A percentile compares a stretch with the other conserved stretches of the same genome.
phyloP scores from a whole-genome alignment of 495 filamentous ascomycete species.

The Cenococcum geophilum region DNA sequence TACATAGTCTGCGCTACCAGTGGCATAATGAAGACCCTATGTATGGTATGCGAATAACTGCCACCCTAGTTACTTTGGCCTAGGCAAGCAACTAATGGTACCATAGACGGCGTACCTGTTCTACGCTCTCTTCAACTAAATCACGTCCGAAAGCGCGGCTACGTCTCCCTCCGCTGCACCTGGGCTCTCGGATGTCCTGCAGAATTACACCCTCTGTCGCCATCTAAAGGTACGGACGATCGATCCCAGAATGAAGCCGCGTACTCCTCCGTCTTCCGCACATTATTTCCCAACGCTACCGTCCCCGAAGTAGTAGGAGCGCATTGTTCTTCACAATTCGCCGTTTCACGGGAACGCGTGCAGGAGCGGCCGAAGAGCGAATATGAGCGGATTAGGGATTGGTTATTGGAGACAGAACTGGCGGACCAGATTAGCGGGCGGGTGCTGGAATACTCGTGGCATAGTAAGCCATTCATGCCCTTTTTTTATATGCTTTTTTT shows the following conservation, averaged over 20 bases:
- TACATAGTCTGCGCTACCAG: constrained; percentile 55
- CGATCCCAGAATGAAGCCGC: constrained; percentile 25
- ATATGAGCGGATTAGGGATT: constrained; percentile 22
- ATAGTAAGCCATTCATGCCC: constrained; percentile 3
- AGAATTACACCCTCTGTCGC: constrained; percentile 23
- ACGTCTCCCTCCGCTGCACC: constrained; percentile 26
- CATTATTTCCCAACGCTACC: constrained; percentile 15
- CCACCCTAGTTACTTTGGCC: not conserved
- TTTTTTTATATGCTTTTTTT: not conserved
- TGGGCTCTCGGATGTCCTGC: constrained; percentile 31
- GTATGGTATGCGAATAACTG: constrained; percentile 14
- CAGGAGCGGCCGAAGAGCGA: constrained; percentile 12
- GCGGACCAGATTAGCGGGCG: constrained; percentile 25
- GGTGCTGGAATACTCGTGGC: constrained; percentile 30
- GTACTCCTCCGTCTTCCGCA: constrained; percentile 18
- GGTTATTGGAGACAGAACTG: constrained; percentile 22
- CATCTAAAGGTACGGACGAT: constrained; percentile 12
- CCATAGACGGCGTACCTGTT: constrained; percentile 27
- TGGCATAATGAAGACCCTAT: constrained; percentile 53
- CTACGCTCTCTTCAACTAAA: constrained; percentile 19
- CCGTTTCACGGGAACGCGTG: constrained; percentile 27
- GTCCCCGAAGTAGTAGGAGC: constrained; percentile 28
- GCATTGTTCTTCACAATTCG: constrained; percentile 28
- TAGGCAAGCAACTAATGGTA: too few relatives aligned
- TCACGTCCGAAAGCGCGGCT: constrained; percentile 24